Evolutionary conservation across 2,329 filamentous ascomycete species (phyloP).

Genomic region (Cladosporium sp.): DNA sequence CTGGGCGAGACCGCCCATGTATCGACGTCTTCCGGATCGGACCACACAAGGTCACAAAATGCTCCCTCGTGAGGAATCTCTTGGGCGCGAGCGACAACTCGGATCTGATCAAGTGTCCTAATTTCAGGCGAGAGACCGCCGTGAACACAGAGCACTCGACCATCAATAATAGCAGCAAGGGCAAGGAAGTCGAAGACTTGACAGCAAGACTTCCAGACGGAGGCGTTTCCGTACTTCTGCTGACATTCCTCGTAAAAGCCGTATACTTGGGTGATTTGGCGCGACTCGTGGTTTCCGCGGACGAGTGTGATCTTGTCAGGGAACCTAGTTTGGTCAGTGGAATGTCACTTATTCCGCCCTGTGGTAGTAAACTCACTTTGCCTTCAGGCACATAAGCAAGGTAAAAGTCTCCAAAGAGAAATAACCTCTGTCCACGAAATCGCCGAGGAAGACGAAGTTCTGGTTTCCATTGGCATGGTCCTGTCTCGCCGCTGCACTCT

Average conservation of each 20-base stretch:
- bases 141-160: constrained; percentile 72
- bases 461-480: constrained; percentile 57
- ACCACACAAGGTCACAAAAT: constrained; percentile 77
- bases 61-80: constrained; percentile 77
- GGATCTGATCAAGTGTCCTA: constrained; percentile 72
- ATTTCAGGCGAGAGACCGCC: constrained; percentile 73
- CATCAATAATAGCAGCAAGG: constrained; percentile 71
- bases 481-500: constrained; percentile 40
- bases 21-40: constrained; percentile 68
- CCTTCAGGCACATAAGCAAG: constrained; percentile 70
- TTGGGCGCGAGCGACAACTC: constrained; percentile 71
- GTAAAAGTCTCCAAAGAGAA: constrained; percentile 75
- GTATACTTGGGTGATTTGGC: constrained; percentile 76
- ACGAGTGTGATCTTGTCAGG: constrained; percentile 72
- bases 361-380: constrained; percentile 52
- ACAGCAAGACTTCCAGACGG: constrained; percentile 77
- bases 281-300: constrained; percentile 73
- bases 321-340: constrained; percentile 50
- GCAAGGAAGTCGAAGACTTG: constrained; percentile 78
- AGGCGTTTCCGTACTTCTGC: constrained; percentile 75
- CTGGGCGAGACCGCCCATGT: constrained; percentile 67
- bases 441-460: constrained; percentile 72
- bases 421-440: constrained; percentile 74
- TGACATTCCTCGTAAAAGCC: constrained; percentile 78
- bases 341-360: neutral